Percentiles rank a stretch among this genome's conserved stretches.
These are phyloP conservation scores for Lasiodiplodia citricola DNA, from an alignment of 2,329 filamentous ascomycete genomes.

Conservation along the genomic window DNA sequence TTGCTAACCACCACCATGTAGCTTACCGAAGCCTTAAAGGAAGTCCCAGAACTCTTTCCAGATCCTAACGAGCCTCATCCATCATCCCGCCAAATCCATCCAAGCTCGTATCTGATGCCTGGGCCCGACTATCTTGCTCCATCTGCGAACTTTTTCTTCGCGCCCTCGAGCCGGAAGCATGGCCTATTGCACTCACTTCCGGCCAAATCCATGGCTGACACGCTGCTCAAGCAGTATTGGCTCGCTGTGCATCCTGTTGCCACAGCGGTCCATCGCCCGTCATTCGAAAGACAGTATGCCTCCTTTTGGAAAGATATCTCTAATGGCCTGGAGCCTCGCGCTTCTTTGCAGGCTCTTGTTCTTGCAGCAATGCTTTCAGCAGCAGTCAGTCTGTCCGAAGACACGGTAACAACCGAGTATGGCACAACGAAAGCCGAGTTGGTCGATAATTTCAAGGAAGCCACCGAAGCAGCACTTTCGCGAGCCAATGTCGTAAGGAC, in stretches of 20 bases:
- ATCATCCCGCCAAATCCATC: conserved; percentile 29
- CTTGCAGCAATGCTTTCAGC: conserved; percentile 74
- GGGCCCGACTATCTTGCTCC: conserved; percentile 71
- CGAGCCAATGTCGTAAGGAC: conserved; percentile 75
- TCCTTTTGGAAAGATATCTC: conserved; percentile 69
- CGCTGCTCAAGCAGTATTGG: conserved; percentile 71
- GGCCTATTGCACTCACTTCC: conserved; percentile 66
- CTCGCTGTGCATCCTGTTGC: conserved; percentile 70
- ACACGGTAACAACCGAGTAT: conserved; percentile 58
- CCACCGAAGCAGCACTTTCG: conserved; percentile 69
- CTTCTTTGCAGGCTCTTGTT: conserved; percentile 70
- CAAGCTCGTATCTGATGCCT: conserved; percentile 63
- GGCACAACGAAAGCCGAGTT: conserved; percentile 62
- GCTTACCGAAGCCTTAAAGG: conserved; percentile 40
- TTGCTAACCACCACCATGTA: conserved; percentile 30
- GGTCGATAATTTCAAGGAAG: conserved; percentile 67
- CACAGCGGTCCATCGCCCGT: conserved; percentile 69
- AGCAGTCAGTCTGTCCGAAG: conserved; percentile 68
- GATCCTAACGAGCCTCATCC: conserved; percentile 26
- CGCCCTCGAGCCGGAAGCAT: conserved; percentile 49
- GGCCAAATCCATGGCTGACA: conserved; percentile 61
- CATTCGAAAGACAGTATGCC: conserved; percentile 68
- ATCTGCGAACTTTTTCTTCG: conserved; percentile 70
- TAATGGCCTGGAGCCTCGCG: conserved; percentile 64
- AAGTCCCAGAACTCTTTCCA: conserved; percentile 32